These are phyloP conservation scores for Cydonia oblonga DNA, from an alignment of 331 rosid species.

Conservation along the genomic window DNA sequence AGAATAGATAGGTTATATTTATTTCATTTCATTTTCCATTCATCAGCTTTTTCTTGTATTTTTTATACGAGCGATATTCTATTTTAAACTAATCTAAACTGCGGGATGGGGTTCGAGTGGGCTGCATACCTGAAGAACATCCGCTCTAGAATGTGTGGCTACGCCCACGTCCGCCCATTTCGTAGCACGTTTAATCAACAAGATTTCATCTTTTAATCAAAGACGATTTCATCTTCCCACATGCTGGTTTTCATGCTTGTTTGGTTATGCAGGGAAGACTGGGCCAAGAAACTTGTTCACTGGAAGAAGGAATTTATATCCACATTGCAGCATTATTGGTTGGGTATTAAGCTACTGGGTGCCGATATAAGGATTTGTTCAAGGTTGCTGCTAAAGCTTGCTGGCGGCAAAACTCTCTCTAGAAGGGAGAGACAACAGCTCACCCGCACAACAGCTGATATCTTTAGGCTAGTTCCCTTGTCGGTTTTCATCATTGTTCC, in stretches of 20 bases:
- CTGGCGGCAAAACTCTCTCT: slow-evolving; percentile 81
- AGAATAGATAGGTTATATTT: not conserved
- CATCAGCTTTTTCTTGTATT: no score
- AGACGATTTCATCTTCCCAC: not conserved
- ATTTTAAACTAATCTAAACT: not conserved
- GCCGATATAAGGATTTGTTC: slow-evolving; percentile 76
- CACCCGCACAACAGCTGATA: slow-evolving; percentile 78
- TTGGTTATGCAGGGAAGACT: slow-evolving; percentile 59
- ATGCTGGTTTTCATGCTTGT: not conserved
- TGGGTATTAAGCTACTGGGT: slow-evolving; percentile 78
- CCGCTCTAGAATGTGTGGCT: not conserved
- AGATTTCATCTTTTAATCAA: not conserved
- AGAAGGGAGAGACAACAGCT: slow-evolving; percentile 91
- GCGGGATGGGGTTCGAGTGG: not conserved
- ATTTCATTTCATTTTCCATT: no score
- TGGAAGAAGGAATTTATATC: slow-evolving; percentile 72
- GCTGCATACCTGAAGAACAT: not conserved
- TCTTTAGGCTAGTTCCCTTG: slow-evolving; percentile 84
- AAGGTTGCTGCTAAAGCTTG: slow-evolving; percentile 73
- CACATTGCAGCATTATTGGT: slow-evolving; percentile 84
- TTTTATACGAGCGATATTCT: no score
- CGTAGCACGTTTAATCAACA: not conserved
- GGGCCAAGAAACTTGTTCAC: slow-evolving; percentile 74
- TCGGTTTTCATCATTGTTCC: slow-evolving; percentile 85
- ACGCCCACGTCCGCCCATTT: not conserved